Base-by-base conservation (phyloP, 1,284 basidiomycete genomes). In the Tylopilus sp. region DNA sequence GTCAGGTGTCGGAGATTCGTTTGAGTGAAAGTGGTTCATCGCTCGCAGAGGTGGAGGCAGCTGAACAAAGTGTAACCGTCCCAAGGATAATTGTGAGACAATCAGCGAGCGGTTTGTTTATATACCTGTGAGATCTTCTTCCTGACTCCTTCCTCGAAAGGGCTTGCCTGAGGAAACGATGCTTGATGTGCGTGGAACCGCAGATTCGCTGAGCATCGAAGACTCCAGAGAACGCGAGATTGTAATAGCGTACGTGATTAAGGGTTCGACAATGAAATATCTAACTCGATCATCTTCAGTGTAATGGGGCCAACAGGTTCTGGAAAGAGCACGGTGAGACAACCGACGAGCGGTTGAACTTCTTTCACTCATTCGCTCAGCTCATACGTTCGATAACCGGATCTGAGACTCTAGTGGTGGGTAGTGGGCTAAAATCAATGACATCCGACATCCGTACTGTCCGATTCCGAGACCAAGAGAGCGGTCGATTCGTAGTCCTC, bases 311-410 rank as follows among this genome's bases (percentile, higher is more conserved):
- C 47, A 49, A 10, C 47, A 15, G n/a, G n/a, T 15, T 49, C 47
- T 24, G 47, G 47, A 5, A 49, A 49, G 47, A 49, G n/a, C 12
- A 49, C 58, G 51, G 69, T 63, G 12, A 32, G 58, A 24, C 29
- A 19, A 19, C 12, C 26, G 29, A 13, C 9, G 36, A 58, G n/a
- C 33, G 26, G 44, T 41, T 13, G 26, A 33, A 22, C 10, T 38
- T 22, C 18, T 18, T 19, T 39, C 7, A 26, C 36, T 41, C 38
- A 57, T 57, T n/a, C 10, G 6, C 36, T 36, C 39, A 75, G 73
- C 73, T 77, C 63, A 71, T 77, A 56, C 69, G 73, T 55, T 36
- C 64, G 4, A 66, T 65, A 57, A 57, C 69, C 65, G 54, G 62
- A 57, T 19, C 69, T 66, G 16, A 19, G 62, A 16, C 26, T 69